These are phyloP conservation scores for Neurospora sp. DNA, from an alignment of 2,329 filamentous ascomycete genomes.

Conservation along the genomic window DNA sequence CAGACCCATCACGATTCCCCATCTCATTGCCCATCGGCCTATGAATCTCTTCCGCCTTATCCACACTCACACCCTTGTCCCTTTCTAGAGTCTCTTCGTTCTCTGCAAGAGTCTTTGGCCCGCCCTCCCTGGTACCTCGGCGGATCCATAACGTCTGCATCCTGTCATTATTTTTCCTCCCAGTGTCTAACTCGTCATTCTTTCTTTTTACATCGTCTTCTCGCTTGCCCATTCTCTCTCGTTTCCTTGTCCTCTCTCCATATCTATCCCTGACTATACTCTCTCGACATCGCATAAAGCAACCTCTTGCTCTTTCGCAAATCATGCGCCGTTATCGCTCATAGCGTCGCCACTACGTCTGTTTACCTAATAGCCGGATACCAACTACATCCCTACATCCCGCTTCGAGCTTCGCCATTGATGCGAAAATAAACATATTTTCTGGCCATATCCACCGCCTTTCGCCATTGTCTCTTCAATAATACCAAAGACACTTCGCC, in stretches of 20 bases:
- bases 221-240: not conserved
- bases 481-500: not conserved
- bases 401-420: not conserved
- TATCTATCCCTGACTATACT: not conserved
- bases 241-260: not conserved
- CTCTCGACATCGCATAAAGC: not conserved
- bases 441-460: not conserved
- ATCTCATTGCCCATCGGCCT: not conserved
- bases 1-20: not conserved
- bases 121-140: not conserved
- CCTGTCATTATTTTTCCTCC: not conserved
- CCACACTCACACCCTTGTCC: not conserved
- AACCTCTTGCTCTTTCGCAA: not conserved
- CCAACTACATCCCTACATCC: not conserved
- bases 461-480: not conserved
- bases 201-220: not conserved
- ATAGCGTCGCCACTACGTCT: not conserved
- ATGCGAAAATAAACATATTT: not conserved
- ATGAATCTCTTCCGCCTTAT: not conserved
- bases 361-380: not conserved
- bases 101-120: not conserved
- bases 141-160: not conserved
- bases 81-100: not conserved
- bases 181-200: not conserved
- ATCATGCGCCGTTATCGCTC: not conserved